phyloP scores from a whole-genome alignment of 2,329 filamentous ascomycete genomes.

The Huntiella omanensis region DNA sequence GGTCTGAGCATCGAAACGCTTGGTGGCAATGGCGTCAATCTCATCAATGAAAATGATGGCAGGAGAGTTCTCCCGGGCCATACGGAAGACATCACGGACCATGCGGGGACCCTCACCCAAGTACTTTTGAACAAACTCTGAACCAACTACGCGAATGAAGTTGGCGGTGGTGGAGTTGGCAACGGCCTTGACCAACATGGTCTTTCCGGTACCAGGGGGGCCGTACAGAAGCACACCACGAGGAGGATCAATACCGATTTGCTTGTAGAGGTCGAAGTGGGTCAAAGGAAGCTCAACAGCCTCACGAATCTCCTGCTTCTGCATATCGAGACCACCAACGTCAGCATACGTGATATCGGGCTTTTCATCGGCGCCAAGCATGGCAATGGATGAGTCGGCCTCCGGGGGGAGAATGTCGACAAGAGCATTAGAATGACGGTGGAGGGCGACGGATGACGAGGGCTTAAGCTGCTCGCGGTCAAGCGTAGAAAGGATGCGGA shows the following conservation, averaged over 20 bases:
- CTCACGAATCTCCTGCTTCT: constrained; percentile 98
- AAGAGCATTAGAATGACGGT: constrained; percentile 94
- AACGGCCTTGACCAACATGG: constrained; percentile 94
- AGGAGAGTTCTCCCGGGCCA: constrained; percentile 95
- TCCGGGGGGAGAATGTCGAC: constrained; percentile 98
- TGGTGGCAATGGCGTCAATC: constrained; percentile 96
- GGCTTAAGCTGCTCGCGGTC: constrained; percentile 97
- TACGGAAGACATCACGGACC: constrained; percentile 97
- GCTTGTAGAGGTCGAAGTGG: constrained; percentile 96
- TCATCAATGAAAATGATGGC: constrained; percentile 99
- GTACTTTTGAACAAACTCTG: constrained; percentile 98
- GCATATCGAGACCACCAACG: constrained; percentile 95
- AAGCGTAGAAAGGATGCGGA: constrained; percentile 92
- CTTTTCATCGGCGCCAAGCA: constrained; percentile 93
- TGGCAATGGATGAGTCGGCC: constrained; percentile 95
- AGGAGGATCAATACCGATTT: constrained; percentile 96
- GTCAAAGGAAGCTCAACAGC: constrained; percentile 92
- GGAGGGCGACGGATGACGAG: constrained; percentile 89
- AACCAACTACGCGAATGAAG: constrained; percentile 95
- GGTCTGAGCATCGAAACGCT: constrained; percentile 97
- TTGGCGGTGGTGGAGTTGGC: constrained; percentile 96
- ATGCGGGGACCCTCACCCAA: constrained; percentile 93
- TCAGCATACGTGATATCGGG: constrained; percentile 96
- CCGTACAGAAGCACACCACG: constrained; percentile 92
- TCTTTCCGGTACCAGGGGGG: constrained; percentile 89